A percentile compares a stretch with the other conserved stretches of the same genome.
phyloP scores from a whole-genome alignment of 202 grass and related monocot species.

The Setaria italica region DNA sequence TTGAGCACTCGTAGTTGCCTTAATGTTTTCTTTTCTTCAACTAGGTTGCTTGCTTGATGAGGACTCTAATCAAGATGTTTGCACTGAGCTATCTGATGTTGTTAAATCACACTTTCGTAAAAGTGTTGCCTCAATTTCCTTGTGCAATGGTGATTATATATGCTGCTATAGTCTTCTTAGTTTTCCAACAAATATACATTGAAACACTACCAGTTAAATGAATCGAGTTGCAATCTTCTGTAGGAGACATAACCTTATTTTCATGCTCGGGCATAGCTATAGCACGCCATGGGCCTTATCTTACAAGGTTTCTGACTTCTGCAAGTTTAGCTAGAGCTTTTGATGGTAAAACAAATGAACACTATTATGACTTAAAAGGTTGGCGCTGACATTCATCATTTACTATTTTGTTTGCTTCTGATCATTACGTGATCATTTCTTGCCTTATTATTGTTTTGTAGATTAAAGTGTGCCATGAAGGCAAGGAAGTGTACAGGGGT shows the following conservation, averaged over 20 bases:
- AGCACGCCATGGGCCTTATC: neutral
- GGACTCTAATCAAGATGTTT: slow-evolving; percentile 15
- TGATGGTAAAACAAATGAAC: neutral
- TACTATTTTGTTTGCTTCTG: neutral
- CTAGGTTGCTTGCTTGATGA: neutral
- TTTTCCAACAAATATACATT: neutral
- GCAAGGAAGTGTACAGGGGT: neutral
- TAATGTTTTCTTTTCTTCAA: slow-evolving; percentile 6
- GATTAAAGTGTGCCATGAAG: slow-evolving; percentile 23
- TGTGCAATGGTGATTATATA: slow-evolving; percentile 6
- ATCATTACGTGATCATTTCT: neutral
- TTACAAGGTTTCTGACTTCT: slow-evolving; percentile 31
- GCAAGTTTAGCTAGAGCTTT: slow-evolving; percentile 43
- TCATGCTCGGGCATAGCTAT: slow-evolving; percentile 39
- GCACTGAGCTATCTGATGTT: neutral
- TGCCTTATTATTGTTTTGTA: slow-evolving; percentile 16
- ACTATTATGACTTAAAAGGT: slow-evolving; percentile 19
- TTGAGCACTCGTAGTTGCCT: slow-evolving; percentile 3
- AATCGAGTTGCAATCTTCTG: slow-evolving; percentile 20
- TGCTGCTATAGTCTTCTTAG: neutral
- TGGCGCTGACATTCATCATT: neutral
- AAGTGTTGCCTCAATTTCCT: slow-evolving; percentile 38
- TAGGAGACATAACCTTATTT: slow-evolving; percentile 18
- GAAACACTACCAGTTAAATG: neutral
- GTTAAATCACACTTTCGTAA: neutral